Percentiles rank a stretch among this genome's conserved stretches.
phyloP scores from a whole-genome alignment of 2,329 filamentous ascomycete genomes.

The Colletotrichum incanum region DNA sequence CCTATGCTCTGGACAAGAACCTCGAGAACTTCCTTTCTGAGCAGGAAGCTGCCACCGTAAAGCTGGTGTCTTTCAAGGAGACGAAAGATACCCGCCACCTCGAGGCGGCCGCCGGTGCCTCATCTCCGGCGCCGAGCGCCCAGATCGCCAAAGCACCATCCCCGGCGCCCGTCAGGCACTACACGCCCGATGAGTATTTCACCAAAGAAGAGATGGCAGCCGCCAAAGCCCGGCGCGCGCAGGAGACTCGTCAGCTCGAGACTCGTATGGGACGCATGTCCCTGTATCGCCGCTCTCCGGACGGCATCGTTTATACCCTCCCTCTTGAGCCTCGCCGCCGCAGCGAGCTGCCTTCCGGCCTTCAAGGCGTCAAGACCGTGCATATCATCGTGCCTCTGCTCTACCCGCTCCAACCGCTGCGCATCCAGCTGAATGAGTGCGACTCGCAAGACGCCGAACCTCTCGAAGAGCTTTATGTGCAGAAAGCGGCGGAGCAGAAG shows the following conservation, averaged over 20 bases:
- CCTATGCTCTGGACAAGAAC: slow-evolving; percentile 80
- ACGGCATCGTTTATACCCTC: slow-evolving; percentile 80
- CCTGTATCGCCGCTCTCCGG: slow-evolving; percentile 77
- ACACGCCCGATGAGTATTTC: slow-evolving; percentile 65
- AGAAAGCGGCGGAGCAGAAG: slow-evolving; percentile 69
- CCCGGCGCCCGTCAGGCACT: slow-evolving; percentile 47
- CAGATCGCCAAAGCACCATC: slow-evolving; percentile 6
- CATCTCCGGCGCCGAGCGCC: slow-evolving; percentile 1
- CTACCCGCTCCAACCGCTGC: slow-evolving; percentile 80
- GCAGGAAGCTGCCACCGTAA: slow-evolving; percentile 81
- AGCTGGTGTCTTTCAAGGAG: slow-evolving; percentile 75
- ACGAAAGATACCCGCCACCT: slow-evolving; percentile 63
- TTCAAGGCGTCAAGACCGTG: slow-evolving; percentile 75
- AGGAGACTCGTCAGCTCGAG: slow-evolving; percentile 81
- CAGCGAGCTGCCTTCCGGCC: slow-evolving; percentile 70
- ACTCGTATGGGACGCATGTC: slow-evolving; percentile 79
- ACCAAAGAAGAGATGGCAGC: slow-evolving; percentile 72
- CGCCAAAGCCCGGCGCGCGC: slow-evolving; percentile 75
- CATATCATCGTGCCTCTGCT: slow-evolving; percentile 79
- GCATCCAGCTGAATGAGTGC: slow-evolving; percentile 76
- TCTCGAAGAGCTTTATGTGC: slow-evolving; percentile 76
- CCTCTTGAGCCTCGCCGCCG: slow-evolving; percentile 78
- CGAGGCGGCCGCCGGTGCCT: slow-evolving; percentile 44
- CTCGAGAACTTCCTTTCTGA: slow-evolving; percentile 79
- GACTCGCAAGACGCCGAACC: slow-evolving; percentile 72